Base-by-base conservation (phyloP, 2,329 filamentous ascomycete species). In the Aspergillus neotritici region DNA sequence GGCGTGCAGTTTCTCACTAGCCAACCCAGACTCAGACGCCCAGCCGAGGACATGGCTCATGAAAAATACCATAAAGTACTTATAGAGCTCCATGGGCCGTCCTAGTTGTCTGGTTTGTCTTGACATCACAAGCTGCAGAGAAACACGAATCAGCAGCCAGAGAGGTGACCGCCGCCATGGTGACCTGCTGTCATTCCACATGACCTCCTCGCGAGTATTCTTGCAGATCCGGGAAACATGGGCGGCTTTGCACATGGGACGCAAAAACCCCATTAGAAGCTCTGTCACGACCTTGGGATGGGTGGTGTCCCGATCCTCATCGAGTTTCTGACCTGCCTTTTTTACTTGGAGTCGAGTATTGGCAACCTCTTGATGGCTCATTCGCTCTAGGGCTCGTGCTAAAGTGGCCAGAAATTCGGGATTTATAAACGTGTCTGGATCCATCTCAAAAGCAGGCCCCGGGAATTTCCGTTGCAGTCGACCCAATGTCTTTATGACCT, bases 271-370 rank as follows among this genome's bases (percentile, higher is more conserved):
- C 4, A 72, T 61, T 1, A 80, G 56, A 6, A 77, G 65, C 32
- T 80, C 72, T 0, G 75, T 80, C 0, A 82, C 67, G 10, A 80
- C 61, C 2, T 57, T 64, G 0, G 78, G 79, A 41, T 76, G 41
- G 0, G 55, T 60, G 0, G 75, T 75, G 13, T 82, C 75, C 3
- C 76, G 67, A 0, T 56, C 57, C 46, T 81, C 76, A 1, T 53
- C 51, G 1, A 65, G 53, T 2, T 45, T 39, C 8, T 54, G 47
- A 0, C 56, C 39, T 1, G 67, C 70, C 42, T 79, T 80, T 3
- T 10, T 50, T 0, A 59, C 53, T 21, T 59, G 56, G 1, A 63
- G 57, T 37, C 65, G 63, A 5, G 66, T 65, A 14, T 61, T 64
- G 4, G 56, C 48, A 10, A 48, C 60, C 15, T 51, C 16, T 43